Percentiles rank a stretch among this genome's conserved stretches.
Evolutionary conservation across 129 eudicot genomes (phyloP).

Genomic region (Solidago caesia): DNA sequence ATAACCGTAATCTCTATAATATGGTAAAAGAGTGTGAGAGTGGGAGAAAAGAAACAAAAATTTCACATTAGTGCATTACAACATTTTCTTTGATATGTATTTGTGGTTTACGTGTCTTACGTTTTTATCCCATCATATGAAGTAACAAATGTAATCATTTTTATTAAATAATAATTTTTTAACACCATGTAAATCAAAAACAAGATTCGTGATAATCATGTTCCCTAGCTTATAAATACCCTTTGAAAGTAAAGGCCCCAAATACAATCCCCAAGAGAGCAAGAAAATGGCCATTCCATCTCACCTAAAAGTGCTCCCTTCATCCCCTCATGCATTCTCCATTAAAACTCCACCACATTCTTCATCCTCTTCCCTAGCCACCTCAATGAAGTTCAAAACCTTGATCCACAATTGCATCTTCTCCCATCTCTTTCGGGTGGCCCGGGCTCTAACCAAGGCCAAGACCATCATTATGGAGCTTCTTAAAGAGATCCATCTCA

Average conservation of each 20-base stretch:
- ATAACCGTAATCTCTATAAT: no score
- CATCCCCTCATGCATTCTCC: constrained; percentile 49
- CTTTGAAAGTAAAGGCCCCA: constrained; percentile 38
- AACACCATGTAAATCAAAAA: neutral
- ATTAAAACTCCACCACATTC: constrained; percentile 39
- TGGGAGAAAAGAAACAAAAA: no score
- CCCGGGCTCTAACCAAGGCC: constrained; percentile 68
- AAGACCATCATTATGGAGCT: constrained; percentile 55
- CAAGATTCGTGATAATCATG: constrained; percentile 46
- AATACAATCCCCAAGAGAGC: constrained; percentile 28
- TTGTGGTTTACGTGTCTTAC: no score
- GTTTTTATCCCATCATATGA: no score
- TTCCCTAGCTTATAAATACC: constrained; percentile 58
- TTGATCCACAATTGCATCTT: constrained; percentile 69
- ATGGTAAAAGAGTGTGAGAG: no score
- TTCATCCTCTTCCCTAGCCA: constrained; percentile 43
- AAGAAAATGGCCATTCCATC: constrained; percentile 50
- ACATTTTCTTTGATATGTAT: no score
- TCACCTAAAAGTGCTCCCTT: constrained; percentile 44
- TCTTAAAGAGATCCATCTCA: constrained; percentile 52
- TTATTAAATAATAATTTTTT: neutral
- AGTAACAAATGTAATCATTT: neutral
- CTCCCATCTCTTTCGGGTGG: constrained; percentile 67
- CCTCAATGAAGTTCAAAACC: constrained; percentile 76
- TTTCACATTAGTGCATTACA: no score